These are phyloP conservation scores for Chalara sp. DNA, from an alignment of 2,329 filamentous ascomycete genomes.

Conservation along the genomic window DNA sequence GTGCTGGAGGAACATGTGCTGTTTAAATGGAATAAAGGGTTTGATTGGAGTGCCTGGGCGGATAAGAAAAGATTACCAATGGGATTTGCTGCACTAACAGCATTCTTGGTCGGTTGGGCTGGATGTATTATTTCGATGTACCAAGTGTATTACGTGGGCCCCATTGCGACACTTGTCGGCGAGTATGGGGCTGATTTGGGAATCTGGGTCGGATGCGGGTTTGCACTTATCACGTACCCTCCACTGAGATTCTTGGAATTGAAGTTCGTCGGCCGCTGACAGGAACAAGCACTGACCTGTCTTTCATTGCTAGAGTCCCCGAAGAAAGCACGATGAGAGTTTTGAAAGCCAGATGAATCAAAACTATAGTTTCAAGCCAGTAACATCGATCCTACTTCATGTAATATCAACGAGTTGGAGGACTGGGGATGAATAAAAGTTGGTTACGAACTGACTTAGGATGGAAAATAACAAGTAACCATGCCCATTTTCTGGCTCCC, in stretches of 20 bases:
- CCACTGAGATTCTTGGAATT: conserved; percentile 11
- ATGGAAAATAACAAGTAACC: too few species aligned
- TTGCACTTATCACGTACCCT: conserved; percentile 3
- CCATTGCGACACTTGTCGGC: conserved; percentile 35
- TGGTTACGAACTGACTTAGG: too few species aligned
- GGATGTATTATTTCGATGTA: conserved; percentile 60
- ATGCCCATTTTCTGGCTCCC: too few species aligned
- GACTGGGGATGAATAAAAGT: too few species aligned
- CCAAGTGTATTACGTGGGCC: conserved; percentile 62
- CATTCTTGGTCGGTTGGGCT: conserved; percentile 58
- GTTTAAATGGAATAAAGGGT: conserved; percentile 37
- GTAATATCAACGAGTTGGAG: too few species aligned
- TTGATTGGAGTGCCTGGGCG: conserved; percentile 53
- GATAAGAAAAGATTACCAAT: conserved; percentile 50
- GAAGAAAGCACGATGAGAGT: too few species aligned
- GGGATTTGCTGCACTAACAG: conserved; percentile 50
- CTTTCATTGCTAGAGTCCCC: too few species aligned
- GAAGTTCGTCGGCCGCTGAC: conserved; percentile 6
- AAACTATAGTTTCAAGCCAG: too few species aligned
- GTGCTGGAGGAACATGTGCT: conserved; percentile 53
- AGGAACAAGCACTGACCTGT: too few species aligned
- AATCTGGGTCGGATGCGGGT: neutral
- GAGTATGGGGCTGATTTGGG: conserved; percentile 7
- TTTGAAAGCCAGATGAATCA: too few species aligned
- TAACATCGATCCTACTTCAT: too few species aligned